These are phyloP conservation scores for Leccinum imitatum DNA, from an alignment of 768 basidiomycete genomes.

Conservation along the genomic window DNA sequence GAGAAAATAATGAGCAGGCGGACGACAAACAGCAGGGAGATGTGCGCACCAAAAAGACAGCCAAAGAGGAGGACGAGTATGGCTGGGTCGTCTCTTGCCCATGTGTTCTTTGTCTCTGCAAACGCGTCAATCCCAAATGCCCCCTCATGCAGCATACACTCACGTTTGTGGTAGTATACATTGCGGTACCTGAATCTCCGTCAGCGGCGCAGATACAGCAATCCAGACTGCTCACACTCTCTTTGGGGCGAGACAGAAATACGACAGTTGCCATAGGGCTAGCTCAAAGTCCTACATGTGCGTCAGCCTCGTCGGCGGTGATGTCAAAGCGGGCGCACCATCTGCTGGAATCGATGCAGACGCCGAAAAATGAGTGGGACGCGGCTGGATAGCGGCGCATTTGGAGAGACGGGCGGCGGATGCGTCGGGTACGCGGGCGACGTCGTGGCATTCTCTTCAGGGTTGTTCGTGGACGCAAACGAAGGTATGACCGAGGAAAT, in stretches of 20 bases:
- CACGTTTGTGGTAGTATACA: slow-evolving; percentile 97
- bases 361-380: slow-evolving; percentile 81
- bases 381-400: slow-evolving; percentile 43
- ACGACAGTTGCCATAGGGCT: slow-evolving; percentile 94
- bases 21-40: background rate
- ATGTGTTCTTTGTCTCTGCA: slow-evolving; percentile 95
- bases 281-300: slow-evolving; percentile 85
- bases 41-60: slow-evolving; percentile 62
- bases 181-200: slow-evolving; percentile 71
- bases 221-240: slow-evolving; percentile 64
- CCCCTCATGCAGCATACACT: slow-evolving; percentile 22
- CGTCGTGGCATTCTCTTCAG: slow-evolving; percentile 3
- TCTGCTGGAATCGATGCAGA: slow-evolving; percentile 80
- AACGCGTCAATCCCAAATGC: background rate
- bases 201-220: slow-evolving; percentile 10
- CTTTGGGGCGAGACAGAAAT: slow-evolving; percentile 87
- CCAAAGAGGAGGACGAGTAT: slow-evolving; percentile 84
- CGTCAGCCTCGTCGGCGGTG: background rate
- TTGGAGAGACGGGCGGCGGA: slow-evolving; percentile 9
- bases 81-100: slow-evolving; percentile 97
- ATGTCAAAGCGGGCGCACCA: slow-evolving; percentile 51
- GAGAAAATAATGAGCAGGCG: background rate
- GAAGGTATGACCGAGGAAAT: too few species aligned
- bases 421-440: slow-evolving; percentile 27
- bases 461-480: too few species aligned